These are phyloP conservation scores for Phytophthora syringae DNA, from an alignment of 352 stramenopile species.

Conservation along the genomic window DNA sequence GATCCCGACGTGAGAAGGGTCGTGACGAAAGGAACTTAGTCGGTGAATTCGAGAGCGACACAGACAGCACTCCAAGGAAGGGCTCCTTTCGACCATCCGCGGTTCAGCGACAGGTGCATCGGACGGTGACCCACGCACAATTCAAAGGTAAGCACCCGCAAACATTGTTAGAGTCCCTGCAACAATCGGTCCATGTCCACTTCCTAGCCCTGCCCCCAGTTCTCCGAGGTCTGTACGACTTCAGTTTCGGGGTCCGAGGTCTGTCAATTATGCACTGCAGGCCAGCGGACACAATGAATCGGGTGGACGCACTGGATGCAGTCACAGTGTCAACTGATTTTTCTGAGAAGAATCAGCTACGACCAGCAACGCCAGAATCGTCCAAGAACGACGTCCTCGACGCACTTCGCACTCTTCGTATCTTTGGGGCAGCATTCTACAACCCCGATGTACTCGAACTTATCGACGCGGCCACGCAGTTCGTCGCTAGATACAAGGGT, in stretches of 20 bases:
- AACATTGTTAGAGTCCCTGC: constrained; percentile 5
- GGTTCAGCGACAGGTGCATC: constrained; percentile 2
- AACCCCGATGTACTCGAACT: too few relatives aligned
- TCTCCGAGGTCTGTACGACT: constrained; percentile 1
- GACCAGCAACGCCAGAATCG: background rate
- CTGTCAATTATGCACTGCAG: constrained; percentile 10
- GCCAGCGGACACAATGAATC: background rate
- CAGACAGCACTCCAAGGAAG: too few relatives aligned
- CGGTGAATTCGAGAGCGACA: too few relatives aligned
- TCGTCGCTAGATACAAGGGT: too few relatives aligned
- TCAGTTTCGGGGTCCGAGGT: constrained; percentile 1
- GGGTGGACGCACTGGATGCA: background rate
- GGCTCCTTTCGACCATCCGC: too few relatives aligned
- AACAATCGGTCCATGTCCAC: constrained; percentile 10
- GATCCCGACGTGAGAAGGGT: too few relatives aligned
- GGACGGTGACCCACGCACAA: background rate
- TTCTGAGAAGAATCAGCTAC: constrained; percentile 6
- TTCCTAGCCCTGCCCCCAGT: constrained; percentile 8
- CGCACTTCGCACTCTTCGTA: background rate
- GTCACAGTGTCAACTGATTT: background rate
- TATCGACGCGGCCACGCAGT: too few relatives aligned
- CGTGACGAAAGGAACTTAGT: too few relatives aligned
- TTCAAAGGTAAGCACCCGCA: constrained; percentile 10
- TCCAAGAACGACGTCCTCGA: background rate
- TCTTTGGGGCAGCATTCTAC: too few relatives aligned